phyloP scores from a whole-genome alignment of 495 filamentous ascomycete species.

The Talaromyces proteolyticus region DNA sequence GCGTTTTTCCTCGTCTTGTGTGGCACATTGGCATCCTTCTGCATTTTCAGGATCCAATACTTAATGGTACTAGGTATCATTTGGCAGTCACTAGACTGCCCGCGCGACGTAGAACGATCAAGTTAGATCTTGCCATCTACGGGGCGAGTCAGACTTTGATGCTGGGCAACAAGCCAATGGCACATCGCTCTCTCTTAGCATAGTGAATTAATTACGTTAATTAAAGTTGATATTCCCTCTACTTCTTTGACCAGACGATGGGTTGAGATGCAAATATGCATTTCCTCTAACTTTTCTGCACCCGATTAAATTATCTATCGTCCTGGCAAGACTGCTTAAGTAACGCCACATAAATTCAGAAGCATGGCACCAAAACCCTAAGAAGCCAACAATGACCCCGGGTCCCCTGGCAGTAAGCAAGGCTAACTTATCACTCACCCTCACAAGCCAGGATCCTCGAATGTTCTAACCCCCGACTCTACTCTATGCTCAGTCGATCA shows the following conservation, averaged over 20 bases:
- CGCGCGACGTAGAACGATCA: not conserved
- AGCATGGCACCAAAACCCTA: too few species aligned
- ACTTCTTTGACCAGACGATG: constrained; percentile 22
- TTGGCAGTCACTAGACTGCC: not conserved
- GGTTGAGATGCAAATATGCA: too few species aligned
- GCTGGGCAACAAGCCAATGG: not conserved
- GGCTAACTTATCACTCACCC: too few species aligned
- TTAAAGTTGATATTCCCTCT: not conserved
- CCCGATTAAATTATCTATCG: too few species aligned
- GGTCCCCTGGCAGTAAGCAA: too few species aligned
- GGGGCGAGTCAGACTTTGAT: not conserved
- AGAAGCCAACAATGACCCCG: too few species aligned
- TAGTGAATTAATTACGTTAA: not conserved
- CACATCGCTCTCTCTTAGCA: not conserved
- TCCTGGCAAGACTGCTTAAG: too few species aligned
- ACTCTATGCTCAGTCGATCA: too few species aligned
- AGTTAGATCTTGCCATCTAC: not conserved
- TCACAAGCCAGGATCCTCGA: too few species aligned
- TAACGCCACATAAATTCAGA: too few species aligned
- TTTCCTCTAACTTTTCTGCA: too few species aligned
- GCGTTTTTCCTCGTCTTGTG: constrained; percentile 1
- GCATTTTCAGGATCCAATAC: not conserved
- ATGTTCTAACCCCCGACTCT: too few species aligned
- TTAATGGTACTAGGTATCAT: not conserved
- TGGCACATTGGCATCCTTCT: not conserved